These are phyloP conservation scores for Arthrobotrys conoides DNA, from an alignment of 2,329 filamentous ascomycete species.

Conservation along the genomic window DNA sequence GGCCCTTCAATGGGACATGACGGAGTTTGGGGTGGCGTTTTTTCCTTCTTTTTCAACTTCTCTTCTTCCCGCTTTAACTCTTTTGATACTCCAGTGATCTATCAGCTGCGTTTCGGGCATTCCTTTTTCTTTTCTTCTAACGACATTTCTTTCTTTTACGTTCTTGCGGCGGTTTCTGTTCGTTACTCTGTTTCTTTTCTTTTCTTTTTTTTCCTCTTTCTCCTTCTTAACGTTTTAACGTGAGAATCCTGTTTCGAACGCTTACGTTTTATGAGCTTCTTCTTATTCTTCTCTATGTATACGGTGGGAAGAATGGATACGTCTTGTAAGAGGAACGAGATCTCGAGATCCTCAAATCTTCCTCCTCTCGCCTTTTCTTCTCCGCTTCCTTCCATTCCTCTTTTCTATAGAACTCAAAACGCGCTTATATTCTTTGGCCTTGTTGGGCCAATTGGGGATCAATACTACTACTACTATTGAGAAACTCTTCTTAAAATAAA, in stretches of 20 bases:
- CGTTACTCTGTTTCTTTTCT: conserved; percentile 9
- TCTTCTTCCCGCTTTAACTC: conserved; percentile 1
- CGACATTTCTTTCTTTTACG: conserved; percentile 20
- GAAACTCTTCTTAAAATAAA: neutral
- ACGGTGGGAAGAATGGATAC: neutral
- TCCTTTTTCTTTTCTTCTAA: neutral
- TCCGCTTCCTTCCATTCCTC: neutral
- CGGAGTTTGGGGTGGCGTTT: conserved; percentile 36
- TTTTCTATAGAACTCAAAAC: conserved; percentile 7
- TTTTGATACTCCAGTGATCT: conserved; percentile 17
- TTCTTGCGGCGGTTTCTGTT: conserved; percentile 9
- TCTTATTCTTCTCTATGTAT: conserved; percentile 5
- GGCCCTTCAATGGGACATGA: conserved; percentile 10
- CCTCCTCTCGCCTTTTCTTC: neutral
- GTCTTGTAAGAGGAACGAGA: neutral
- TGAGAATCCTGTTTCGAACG: neutral
- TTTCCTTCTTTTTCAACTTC: conserved; percentile 4
- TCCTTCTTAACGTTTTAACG: conserved; percentile 15
- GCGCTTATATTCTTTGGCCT: neutral
- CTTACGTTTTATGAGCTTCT: neutral
- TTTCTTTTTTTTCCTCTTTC: conserved; percentile 28
- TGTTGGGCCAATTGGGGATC: conserved; percentile 1
- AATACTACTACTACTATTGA: neutral
- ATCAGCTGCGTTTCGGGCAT: conserved; percentile 10
- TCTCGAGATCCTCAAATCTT: neutral